phyloP scores from a whole-genome alignment of 805 yeast species.

The Helenozyma baotianmanensis region DNA sequence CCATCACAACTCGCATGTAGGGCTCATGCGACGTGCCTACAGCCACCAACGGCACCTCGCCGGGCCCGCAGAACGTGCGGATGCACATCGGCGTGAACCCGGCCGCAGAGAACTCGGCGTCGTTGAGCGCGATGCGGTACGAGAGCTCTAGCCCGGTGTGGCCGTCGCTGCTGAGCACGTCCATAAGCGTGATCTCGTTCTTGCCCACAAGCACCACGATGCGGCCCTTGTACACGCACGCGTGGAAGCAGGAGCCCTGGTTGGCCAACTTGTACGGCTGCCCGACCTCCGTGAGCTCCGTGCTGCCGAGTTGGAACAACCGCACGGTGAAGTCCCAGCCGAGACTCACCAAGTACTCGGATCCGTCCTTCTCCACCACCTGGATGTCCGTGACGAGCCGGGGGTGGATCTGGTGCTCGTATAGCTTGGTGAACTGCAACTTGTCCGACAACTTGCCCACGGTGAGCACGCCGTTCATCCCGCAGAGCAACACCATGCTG shows the following conservation, averaged over 20 bases:
- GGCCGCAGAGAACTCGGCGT: constrained; percentile 64
- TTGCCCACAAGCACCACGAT: constrained; percentile 53
- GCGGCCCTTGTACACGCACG: constrained; percentile 18
- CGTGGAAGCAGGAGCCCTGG: constrained; percentile 50
- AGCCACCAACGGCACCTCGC: constrained; percentile 36
- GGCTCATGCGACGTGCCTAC: constrained; percentile 79
- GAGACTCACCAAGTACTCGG: constrained; percentile 44
- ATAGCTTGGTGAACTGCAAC: constrained; percentile 1
- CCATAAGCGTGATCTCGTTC: constrained; percentile 54
- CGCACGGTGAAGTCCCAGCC: constrained; percentile 56
- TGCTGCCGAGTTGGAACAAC: constrained; percentile 25
- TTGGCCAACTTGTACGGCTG: constrained; percentile 36
- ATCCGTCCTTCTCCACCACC: constrained; percentile 9
- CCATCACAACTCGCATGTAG: constrained; percentile 61
- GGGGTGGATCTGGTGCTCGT: constrained; percentile 28
- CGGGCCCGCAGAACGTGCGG: constrained; percentile 12
- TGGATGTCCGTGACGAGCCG: constrained; percentile 38
- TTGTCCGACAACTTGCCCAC: constrained; percentile 11
- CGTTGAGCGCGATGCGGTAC: constrained; percentile 57
- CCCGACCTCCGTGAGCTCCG: constrained; percentile 8
- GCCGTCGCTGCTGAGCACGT: constrained; percentile 29
- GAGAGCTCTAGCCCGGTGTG: constrained; percentile 18
- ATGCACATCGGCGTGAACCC: constrained; percentile 57
- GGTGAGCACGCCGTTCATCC: constrained; percentile 49
- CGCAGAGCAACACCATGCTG: constrained; percentile 36